A percentile compares a stretch with the other conserved stretches of the same genome.
Conservation (phyloP, 306 rosid genomes). For the Quercus dentata region DNA sequence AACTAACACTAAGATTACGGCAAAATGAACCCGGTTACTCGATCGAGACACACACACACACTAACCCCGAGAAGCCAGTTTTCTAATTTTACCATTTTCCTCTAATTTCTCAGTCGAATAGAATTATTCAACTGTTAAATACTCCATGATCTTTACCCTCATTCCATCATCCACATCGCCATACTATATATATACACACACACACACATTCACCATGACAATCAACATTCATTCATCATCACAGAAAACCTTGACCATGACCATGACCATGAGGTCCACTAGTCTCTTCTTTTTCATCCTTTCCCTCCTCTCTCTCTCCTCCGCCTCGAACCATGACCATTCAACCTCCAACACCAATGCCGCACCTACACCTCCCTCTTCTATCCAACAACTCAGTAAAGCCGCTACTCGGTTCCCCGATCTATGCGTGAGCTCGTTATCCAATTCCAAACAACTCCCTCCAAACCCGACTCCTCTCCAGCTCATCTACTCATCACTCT, state of each 20-base stretch:
- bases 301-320: conserved; percentile 38
- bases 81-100: too few species aligned
- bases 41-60: too few species aligned
- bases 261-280: conserved; percentile 41
- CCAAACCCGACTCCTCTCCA: conserved; percentile 36
- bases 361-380: neutral
- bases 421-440: conserved; percentile 46
- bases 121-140: too few species aligned
- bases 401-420: conserved; percentile 74
- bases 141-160: too few species aligned
- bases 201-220: neutral
- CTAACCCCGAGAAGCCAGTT: too few species aligned
- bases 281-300: neutral
- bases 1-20: too few species aligned
- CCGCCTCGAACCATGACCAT: conserved; percentile 23
- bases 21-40: too few species aligned
- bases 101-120: too few species aligned
- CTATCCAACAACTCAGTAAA: conserved; percentile 52
- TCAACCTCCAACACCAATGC: neutral
- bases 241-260: conserved; percentile 25
- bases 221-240: conserved; percentile 4
- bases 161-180: too few species aligned
- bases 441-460: conserved; percentile 26
- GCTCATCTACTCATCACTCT: conserved; percentile 44
- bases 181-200: too few species aligned